Base-by-base conservation (phyloP, 179 eudicot genomes). In the Vitellaria paradoxa region DNA sequence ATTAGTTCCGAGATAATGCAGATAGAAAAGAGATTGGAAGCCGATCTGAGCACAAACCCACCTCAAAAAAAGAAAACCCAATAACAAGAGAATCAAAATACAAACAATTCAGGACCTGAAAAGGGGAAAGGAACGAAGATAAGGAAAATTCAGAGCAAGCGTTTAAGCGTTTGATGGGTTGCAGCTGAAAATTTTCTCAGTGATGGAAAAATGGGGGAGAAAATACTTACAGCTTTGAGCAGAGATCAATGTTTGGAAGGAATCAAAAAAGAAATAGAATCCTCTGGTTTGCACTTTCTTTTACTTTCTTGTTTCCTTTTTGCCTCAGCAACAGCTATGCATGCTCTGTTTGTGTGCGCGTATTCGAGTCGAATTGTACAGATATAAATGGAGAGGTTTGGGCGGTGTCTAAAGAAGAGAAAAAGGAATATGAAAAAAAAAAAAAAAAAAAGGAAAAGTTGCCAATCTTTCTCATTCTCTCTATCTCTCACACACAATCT, bases 11-110 rank as follows among this genome's bases (percentile, higher is more conserved):
- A 52, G 57, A 59, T 46, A 65, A 73, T 11, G 11, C 30, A 73
- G 56, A 18, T 2, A 65, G 42, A 70, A 45, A 53, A 53, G 18
- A 64, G 45, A 73, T 21, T 20, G 66, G 21, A 18, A 42, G 26
- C 26, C 23, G 73, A 65, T 72, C 46, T 73, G 12, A 77, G 69
- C 60, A 21, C 74, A 65, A 57, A 77, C 77, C 77, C 83, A 81
- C 80, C 64, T 72, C 74, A 30, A 30, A 77, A 55, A 30, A 30
- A 30, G 73, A 55, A 30, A 10, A 55, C 18, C 9, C 2, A 49
- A 21, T 68, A n/a, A 13, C 60, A 46, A 45, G 37, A 66, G 65
- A 26, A 30, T 61, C 76, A 26, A 23, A 75, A 42, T 60, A 49
- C 65, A 62, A 75, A 68, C 56, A 68, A 74, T 75, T 74, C 70